Percentiles rank a stretch among this genome's conserved stretches.
Conservation (phyloP, 2,329 filamentous ascomycete genomes). For the Talaromyces islandicus region DNA sequence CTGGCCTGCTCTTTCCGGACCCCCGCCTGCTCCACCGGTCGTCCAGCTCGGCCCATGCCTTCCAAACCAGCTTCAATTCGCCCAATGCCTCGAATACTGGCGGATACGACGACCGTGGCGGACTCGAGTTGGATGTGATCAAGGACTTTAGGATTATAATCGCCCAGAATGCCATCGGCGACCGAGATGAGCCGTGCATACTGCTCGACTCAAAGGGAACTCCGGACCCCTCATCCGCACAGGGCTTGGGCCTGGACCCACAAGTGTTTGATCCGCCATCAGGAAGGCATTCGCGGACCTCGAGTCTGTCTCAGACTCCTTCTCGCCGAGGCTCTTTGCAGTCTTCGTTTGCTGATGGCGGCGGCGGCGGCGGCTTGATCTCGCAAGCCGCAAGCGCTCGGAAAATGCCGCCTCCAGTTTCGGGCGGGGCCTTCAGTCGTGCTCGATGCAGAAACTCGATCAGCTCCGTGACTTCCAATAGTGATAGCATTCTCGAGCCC, state of each 20-base stretch:
- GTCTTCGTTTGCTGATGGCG: conserved; percentile 28
- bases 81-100: conserved; percentile 37
- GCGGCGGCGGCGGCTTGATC: conserved; percentile 25
- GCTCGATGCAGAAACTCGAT: conserved; percentile 42
- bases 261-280: conserved; percentile 25
- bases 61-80: conserved; percentile 37
- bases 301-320: conserved; percentile 28
- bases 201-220: conserved; percentile 38
- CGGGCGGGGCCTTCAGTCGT: conserved; percentile 34
- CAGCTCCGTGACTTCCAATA: conserved; percentile 27
- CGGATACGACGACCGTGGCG: conserved; percentile 42
- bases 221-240: conserved; percentile 18
- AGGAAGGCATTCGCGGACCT: conserved; percentile 30
- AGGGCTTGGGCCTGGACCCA: conserved; percentile 30
- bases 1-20: conserved; percentile 43
- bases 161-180: conserved; percentile 44
- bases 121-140: conserved; percentile 38
- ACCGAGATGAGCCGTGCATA: conserved; percentile 41
- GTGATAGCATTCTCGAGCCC: conserved; percentile 23
- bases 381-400: conserved; percentile 27
- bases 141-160: conserved; percentile 43
- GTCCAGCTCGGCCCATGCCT: conserved; percentile 34
- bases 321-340: conserved; percentile 28
- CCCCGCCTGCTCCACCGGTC: conserved; percentile 36
- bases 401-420: conserved; percentile 20